These are phyloP conservation scores for Alternaria arbusti DNA, from an alignment of 2,329 filamentous ascomycete genomes.

Conservation along the genomic window DNA sequence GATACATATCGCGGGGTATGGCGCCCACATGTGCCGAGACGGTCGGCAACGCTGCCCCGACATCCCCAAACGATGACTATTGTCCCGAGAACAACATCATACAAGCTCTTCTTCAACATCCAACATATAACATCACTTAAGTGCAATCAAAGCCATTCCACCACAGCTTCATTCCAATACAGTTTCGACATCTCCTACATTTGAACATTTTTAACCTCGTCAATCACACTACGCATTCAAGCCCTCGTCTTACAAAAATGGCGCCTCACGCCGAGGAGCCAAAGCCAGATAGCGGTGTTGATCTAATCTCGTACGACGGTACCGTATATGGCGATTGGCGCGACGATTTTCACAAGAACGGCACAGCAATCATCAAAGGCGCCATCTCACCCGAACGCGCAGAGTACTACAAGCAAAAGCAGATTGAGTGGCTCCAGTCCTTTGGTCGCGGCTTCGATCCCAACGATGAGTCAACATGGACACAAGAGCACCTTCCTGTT, in stretches of 20 bases:
- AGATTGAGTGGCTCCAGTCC: conserved; percentile 52
- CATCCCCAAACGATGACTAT: neutral
- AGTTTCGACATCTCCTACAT: neutral
- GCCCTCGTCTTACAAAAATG: conserved; percentile 7
- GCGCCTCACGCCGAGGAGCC: conserved; percentile 25
- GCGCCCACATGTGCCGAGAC: neutral
- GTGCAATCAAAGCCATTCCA: neutral
- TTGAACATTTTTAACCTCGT: neutral
- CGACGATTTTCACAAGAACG: conserved; percentile 49
- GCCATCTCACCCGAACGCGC: conserved; percentile 49
- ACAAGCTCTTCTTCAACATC: neutral
- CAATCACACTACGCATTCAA: neutral
- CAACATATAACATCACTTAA: neutral
- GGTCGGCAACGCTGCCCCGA: neutral
- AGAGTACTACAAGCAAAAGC: conserved; percentile 50
- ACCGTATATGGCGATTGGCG: conserved; percentile 14
- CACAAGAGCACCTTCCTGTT: conserved; percentile 47
- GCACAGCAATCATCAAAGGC: conserved; percentile 52
- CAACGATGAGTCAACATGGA: conserved; percentile 45
- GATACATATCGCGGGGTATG: neutral
- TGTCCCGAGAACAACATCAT: neutral
- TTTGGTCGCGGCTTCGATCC: conserved; percentile 51
- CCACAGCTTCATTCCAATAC: neutral
- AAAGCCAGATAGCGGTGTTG: conserved; percentile 21
- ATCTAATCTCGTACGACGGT: conserved; percentile 21